A percentile compares a stretch with the other conserved stretches of the same genome.
Evolutionary conservation across 78 protist genomes (phyloP).

Genomic region (Protostelium mycophagum): DNA sequence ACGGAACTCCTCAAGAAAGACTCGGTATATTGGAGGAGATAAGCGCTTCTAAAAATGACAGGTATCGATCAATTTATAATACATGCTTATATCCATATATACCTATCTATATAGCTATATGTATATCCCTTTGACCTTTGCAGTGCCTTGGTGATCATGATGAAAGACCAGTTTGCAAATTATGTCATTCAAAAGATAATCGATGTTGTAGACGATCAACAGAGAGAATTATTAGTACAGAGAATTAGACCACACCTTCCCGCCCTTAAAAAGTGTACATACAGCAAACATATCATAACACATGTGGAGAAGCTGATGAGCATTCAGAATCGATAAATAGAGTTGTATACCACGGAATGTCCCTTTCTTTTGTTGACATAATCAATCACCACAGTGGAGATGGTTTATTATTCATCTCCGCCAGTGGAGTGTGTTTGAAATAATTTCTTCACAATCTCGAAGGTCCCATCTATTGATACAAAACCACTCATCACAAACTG

Average conservation of each 20-base stretch:
- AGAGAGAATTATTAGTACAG: conserved; percentile 39
- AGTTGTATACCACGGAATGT: too few relatives aligned
- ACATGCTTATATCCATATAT: neutral
- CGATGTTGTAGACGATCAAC: conserved; percentile 69
- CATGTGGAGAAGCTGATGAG: conserved; percentile 64
- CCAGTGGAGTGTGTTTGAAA: neutral
- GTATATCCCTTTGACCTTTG: conserved; percentile 4
- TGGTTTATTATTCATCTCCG: too few relatives aligned
- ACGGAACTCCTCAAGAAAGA: conserved; percentile 33
- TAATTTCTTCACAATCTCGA: neutral
- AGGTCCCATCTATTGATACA: neutral
- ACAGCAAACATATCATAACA: conserved; percentile 90
- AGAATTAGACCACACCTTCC: conserved; percentile 57
- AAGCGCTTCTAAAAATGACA: neutral
- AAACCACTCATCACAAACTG: neutral
- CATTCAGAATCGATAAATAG: too few relatives aligned
- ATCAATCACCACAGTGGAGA: too few relatives aligned
- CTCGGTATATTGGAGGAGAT: conserved; percentile 45
- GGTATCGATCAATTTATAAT: neutral
- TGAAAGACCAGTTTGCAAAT: conserved; percentile 93
- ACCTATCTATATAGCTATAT: conserved; percentile 22
- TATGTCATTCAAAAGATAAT: conserved; percentile 93
- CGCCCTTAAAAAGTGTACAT: conserved; percentile 69
- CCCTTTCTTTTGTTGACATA: too few relatives aligned
- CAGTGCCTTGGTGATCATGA: conserved; percentile 46